Evolutionary conservation across 371 early-diverging fungal species (phyloP).

Genomic region (Sporodiniella umbellata): DNA sequence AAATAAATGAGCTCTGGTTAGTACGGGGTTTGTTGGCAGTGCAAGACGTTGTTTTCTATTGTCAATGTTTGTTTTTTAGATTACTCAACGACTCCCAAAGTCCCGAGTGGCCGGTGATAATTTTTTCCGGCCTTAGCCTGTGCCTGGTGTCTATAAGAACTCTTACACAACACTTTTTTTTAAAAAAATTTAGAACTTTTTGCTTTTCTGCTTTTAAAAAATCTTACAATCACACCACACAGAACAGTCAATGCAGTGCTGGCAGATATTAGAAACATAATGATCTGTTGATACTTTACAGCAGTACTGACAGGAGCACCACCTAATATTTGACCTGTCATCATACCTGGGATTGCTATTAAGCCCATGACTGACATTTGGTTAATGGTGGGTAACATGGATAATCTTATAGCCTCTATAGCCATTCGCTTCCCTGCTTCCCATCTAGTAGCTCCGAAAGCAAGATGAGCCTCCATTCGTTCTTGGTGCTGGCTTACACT

Average conservation of each 20-base stretch:
- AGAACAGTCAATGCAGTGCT: conserved; percentile 59
- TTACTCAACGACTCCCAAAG: too few species aligned
- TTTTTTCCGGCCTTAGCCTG: conserved; percentile 59
- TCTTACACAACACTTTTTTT: conserved; percentile 41
- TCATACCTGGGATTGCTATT: conserved; percentile 85
- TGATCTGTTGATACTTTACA: conserved; percentile 72
- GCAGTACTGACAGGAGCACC: conserved; percentile 78
- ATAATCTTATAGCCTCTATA: conserved; percentile 65
- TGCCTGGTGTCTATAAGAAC: conserved; percentile 58
- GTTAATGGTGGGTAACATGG: conserved; percentile 80
- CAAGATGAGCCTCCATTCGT: conserved; percentile 66
- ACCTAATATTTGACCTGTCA: conserved; percentile 88
- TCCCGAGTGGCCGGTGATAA: conserved; percentile 28
- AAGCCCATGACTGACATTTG: conserved; percentile 82
- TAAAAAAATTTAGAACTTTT: neutral
- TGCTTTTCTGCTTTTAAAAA: neutral
- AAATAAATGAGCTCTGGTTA: too few species aligned
- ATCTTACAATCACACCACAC: conserved; percentile 47
- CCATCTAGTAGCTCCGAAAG: conserved; percentile 81
- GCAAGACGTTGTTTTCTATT: too few species aligned
- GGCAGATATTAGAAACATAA: conserved; percentile 77
- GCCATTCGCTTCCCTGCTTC: conserved; percentile 74
- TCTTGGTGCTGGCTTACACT: conserved; percentile 54
- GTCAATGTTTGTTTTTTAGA: too few species aligned
- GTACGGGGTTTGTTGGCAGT: too few species aligned